Percentiles rank a stretch among this genome's conserved stretches.
Evolutionary conservation across 257 asterid species (phyloP).

Genomic region (Linaria vulgaris): DNA sequence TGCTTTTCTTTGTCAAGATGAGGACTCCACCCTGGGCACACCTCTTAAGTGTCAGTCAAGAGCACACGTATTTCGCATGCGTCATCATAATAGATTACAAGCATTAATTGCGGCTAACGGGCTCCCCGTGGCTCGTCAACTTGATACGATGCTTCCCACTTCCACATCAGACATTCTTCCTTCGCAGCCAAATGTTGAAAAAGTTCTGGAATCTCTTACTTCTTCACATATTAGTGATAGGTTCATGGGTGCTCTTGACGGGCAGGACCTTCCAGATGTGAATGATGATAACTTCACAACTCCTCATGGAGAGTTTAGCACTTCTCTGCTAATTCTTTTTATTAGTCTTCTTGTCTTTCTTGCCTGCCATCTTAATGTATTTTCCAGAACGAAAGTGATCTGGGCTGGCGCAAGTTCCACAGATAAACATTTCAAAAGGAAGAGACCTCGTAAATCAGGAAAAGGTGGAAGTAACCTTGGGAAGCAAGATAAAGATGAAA

Average conservation of each 20-base stretch:
- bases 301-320: constrained; percentile 25
- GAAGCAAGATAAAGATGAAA: constrained; percentile 48
- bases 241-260: constrained; percentile 26
- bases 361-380: constrained; percentile 22
- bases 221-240: constrained; percentile 24
- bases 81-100: constrained; percentile 46
- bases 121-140: constrained; percentile 43
- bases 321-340: constrained; percentile 29
- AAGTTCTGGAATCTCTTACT: constrained; percentile 46
- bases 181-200: constrained; percentile 60
- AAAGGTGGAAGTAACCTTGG: constrained; percentile 45
- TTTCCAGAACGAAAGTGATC: constrained; percentile 24
- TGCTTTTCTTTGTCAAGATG: constrained; percentile 78
- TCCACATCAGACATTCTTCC: constrained; percentile 50
- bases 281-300: constrained; percentile 22
- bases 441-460: constrained; percentile 60
- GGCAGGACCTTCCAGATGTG: constrained; percentile 22
- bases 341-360: constrained; percentile 32
- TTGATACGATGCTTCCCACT: constrained; percentile 53
- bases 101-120: constrained; percentile 39
- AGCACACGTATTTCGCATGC: constrained; percentile 69
- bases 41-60: constrained; percentile 90
- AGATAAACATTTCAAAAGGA: constrained; percentile 51
- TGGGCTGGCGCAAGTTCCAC: constrained; percentile 30
- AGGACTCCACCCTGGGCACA: too few relatives aligned